Base-by-base conservation (phyloP, 2,329 filamentous ascomycete genomes). In the Cercospora canescens region DNA sequence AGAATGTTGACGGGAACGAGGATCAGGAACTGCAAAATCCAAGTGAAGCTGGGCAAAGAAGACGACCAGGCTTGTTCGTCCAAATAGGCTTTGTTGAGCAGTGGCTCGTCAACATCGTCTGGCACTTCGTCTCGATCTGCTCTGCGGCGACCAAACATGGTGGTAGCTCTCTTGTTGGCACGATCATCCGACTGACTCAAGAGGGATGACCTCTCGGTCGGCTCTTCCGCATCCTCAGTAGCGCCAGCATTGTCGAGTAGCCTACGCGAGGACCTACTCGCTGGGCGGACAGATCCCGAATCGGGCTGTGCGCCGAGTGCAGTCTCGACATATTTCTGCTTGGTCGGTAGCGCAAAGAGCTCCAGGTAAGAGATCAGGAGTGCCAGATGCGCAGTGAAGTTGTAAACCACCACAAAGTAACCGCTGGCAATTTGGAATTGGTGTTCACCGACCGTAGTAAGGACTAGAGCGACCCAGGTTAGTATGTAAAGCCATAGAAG, bases 11-110 rank as follows among this genome's bases (percentile, higher is more conserved):
- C 87, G 0, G 94, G 93, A 0, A 88, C 91, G 9, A 96, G 81
- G 16, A 97, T 76, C 3, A 98, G 81, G 70, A 97, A 90, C 74
- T 99, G 94, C 18, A 96, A 72, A 48, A 95, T 79, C 95, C 95
- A 99, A 18, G 91, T 89, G 91, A 91, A 97, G 52, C 85, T 87
- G 1, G 93, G 92, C 62, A 98, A 81, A 39, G 85, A 85, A 4
- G 86, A 86, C 60, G 93, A 96, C 95, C 95, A 99, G 14, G 85
- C 81, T 78, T 98, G 95, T 76, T 98, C 95, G 61, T 87, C 81
- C 12, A 86, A 86, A 74, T 89, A 93, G 6, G 84, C 79, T 64
- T 72, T 66, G 16, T 66, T 71, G 8, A 75, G 68, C 28, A 70
- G 67, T 12, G 73, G 72, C 55, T 76, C 74, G 7, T 76, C 72